phyloP scores from a whole-genome alignment of 208 protist species.

The Herpetomonas samuelpessoai region DNA sequence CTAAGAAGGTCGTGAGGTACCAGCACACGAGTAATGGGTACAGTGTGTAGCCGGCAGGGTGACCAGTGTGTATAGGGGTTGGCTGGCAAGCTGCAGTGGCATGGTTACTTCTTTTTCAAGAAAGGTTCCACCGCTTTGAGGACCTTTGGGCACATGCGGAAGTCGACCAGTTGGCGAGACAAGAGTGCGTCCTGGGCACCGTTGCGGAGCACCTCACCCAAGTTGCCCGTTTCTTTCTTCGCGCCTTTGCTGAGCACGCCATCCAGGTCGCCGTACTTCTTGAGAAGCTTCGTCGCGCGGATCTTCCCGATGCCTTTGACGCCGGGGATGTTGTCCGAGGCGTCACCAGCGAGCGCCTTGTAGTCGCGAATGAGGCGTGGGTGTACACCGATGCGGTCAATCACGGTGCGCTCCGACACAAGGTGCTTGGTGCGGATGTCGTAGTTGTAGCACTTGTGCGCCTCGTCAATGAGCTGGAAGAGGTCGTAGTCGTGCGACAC shows the following conservation, averaged over 20 bases:
- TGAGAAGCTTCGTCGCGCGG: constrained; percentile 72
- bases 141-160: constrained; percentile 78
- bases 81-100: no score
- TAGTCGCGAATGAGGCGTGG: constrained; percentile 86
- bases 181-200: constrained; percentile 55
- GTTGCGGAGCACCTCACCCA: constrained; percentile 58
- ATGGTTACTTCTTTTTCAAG: constrained; percentile 37
- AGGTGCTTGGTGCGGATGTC: constrained; percentile 88
- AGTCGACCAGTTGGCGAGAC: constrained; percentile 73
- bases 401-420: constrained; percentile 77
- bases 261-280: constrained; percentile 87
- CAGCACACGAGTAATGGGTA: no score
- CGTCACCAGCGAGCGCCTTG: constrained; percentile 83
- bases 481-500: constrained; percentile 91
- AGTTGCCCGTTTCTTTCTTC: constrained; percentile 46
- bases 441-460: constrained; percentile 70
- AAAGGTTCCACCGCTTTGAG: constrained; percentile 72
- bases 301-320: constrained; percentile 84
- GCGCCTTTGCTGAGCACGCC: constrained; percentile 70
- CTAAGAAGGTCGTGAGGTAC: no score
- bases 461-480: constrained; percentile 86
- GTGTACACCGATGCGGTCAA: constrained; percentile 76
- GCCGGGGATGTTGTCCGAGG: constrained; percentile 84
- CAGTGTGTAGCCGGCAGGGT: no score
- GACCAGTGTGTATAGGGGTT: no score